Conservation (phyloP, 768 basidiomycete genomes). For the Amanita molliuscula region DNA sequence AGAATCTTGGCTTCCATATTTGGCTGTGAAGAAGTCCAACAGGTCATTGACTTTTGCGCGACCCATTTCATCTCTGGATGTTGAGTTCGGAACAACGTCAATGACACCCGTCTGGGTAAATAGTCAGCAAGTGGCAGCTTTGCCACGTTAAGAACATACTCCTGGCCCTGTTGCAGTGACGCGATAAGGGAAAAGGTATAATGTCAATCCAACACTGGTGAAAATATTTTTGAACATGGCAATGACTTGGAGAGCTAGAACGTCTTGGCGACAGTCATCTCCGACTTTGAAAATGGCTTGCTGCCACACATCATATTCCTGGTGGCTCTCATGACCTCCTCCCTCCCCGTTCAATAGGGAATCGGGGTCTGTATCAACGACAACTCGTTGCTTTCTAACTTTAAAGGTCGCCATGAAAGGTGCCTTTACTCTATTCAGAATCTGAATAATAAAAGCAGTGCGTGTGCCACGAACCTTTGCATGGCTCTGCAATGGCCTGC, state of each 20-base stretch:
- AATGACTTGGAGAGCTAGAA: constrained; percentile 93
- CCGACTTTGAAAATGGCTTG: constrained; percentile 99
- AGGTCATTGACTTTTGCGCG: constrained; percentile 96
- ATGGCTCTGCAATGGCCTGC: constrained; percentile 91
- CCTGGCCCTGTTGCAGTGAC: constrained; percentile 97
- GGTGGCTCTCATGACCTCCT: constrained; percentile 43
- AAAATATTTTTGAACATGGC: constrained; percentile 99
- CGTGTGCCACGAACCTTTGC: constrained; percentile 62
- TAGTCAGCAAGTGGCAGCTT: background rate
- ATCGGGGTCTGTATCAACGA: constrained; percentile 62
- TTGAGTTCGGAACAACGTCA: constrained; percentile 95
- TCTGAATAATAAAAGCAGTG: background rate
- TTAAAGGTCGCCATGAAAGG: constrained; percentile 99
- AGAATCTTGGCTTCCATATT: constrained; percentile 87
- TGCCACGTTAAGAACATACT: constrained; percentile 34
- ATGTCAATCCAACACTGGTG: constrained; percentile 72
- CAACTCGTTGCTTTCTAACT: constrained; percentile 77
- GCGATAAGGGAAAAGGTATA: constrained; percentile 93
- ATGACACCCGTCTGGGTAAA: constrained; percentile 83
- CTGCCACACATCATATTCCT: constrained; percentile 87
- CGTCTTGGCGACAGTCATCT: constrained; percentile 97
- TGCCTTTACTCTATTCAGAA: constrained; percentile 44
- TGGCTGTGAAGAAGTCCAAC: constrained; percentile 86
- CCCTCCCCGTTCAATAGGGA: constrained; percentile 56
- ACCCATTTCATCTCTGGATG: constrained; percentile 98